Evolutionary conservation across 139 green algal species (phyloP), one percentile per base, ranked within the genome.

Genomic region (Dunaliella primolecta): DNA sequence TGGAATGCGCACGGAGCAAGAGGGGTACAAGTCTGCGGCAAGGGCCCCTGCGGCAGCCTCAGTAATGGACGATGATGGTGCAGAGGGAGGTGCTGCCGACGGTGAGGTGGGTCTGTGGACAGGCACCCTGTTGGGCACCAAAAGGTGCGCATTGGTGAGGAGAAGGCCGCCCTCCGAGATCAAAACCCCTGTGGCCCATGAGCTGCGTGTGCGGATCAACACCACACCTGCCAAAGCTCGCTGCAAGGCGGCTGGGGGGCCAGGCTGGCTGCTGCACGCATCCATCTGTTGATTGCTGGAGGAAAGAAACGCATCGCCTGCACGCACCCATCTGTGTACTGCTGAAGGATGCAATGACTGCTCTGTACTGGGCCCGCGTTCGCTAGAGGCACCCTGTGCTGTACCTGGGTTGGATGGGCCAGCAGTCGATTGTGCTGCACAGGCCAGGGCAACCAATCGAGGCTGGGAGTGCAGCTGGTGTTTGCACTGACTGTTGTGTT

Each of bases 71-170:
- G 24, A 46, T 79, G 36, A 81, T 75, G 37, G 83, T 88, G 32
- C 46, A 15, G 46, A 64, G 46, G 46, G 46, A 64, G 46, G 46
- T 64, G 46, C 46, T n/a, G n/a, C n/a, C n/a, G n/a, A n/a, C n/a
- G n/a, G n/a, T n/a, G n/a, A n/a, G n/a, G n/a, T n/a, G n/a, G n/a
- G n/a, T n/a, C n/a, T n/a, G n/a, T 81, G 34, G 75, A 90, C 77
- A 57, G 89, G 37, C 71, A 92, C 70, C 0, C 78, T 79, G 33
- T 86, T 84, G 0, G 87, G 35, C 80, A 90, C 74, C 2, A 96
- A 82, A 36, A 97, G 83, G 81, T 98, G 94, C 30, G 94, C 94
- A 75, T 96, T 98, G 3, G 94, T 98, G 0, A 98, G 64, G 1
- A 98, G 75, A n/a, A 92, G 81, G 2, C 93, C 91, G 1, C 1